Evolutionary conservation across 177 flowering plant genomes (phyloP).

Genomic region (Tripterygium wilfordii): DNA sequence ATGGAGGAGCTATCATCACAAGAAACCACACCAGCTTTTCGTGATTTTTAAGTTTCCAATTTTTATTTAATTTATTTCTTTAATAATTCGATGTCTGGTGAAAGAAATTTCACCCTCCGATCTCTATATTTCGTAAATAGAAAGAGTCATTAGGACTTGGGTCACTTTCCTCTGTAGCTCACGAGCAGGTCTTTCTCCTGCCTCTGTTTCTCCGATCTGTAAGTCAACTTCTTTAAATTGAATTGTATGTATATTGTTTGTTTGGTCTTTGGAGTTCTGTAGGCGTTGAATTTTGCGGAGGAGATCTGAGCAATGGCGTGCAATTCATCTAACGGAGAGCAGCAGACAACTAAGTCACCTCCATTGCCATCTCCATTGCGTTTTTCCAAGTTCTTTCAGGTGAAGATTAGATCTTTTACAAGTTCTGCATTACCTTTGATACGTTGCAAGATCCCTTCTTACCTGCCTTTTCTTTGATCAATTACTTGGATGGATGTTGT

Average conservation of each 20-base stretch:
- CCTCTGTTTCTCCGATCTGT: too few species aligned
- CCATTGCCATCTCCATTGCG: constrained; percentile 54
- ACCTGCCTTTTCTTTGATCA: too few species aligned
- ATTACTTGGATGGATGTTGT: too few species aligned
- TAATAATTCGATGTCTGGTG: constrained; percentile 5
- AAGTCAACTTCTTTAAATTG: too few species aligned
- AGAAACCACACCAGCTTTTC: constrained; percentile 4
- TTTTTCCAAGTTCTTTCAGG: constrained; percentile 50
- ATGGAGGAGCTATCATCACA: constrained; percentile 15
- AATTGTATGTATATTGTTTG: too few species aligned
- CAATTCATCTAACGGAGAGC: constrained; percentile 25
- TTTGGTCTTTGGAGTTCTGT: too few species aligned
- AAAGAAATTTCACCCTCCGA: constrained; percentile 10
- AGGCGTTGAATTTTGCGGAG: too few species aligned
- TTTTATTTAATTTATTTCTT: background rate
- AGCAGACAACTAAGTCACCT: constrained; percentile 28
- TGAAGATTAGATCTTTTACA: constrained; percentile 2
- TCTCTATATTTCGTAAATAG: too few species aligned
- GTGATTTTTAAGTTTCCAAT: constrained; percentile 7
- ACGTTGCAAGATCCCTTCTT: background rate
- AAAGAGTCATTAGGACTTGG: too few species aligned
- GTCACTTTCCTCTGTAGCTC: too few species aligned
- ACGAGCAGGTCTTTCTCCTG: background rate
- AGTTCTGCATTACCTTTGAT: background rate
- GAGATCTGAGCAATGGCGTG: constrained; percentile 32